Evolutionary conservation across 1,284 basidiomycete genomes (phyloP).

Genomic region (Puccinia polysora): DNA sequence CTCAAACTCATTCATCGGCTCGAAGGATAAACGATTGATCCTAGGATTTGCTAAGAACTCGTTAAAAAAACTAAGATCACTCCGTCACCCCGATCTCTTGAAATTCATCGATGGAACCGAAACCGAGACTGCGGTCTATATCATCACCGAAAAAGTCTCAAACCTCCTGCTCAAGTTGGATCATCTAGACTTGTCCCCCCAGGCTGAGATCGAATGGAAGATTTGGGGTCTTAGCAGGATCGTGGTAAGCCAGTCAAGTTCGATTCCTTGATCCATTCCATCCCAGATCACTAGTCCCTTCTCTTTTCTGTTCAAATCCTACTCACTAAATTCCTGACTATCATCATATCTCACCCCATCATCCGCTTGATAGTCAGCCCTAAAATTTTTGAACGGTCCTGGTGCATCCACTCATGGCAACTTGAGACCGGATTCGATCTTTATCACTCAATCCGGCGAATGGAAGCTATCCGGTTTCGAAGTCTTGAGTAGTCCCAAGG

Average conservation of each 20-base stretch:
- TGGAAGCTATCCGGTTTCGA: conserved; percentile 97
- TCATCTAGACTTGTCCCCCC: conserved; percentile 34
- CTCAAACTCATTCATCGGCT: conserved; percentile 56
- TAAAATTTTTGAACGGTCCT: conserved; percentile 84
- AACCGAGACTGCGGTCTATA: conserved; percentile 77
- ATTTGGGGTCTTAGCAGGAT: conserved; percentile 89
- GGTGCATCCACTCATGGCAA: conserved; percentile 74
- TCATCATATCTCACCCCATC: no score
- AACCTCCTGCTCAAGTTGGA: conserved; percentile 69
- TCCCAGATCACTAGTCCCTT: conserved; percentile 45
- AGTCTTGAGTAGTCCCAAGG: conserved; percentile 71
- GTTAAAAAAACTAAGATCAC: conserved; percentile 80
- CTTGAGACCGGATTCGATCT: conserved; percentile 71
- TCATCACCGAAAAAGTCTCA: conserved; percentile 87
- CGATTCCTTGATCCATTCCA: background rate
- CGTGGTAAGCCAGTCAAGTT: no score
- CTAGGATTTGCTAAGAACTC: conserved; percentile 83
- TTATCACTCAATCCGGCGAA: conserved; percentile 84
- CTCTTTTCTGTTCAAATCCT: no score
- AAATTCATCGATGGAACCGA: conserved; percentile 91
- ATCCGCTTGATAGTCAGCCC: conserved; percentile 68
- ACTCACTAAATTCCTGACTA: no score
- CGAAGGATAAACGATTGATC: conserved; percentile 57
- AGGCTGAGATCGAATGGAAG: conserved; percentile 70
- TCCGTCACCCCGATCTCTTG: conserved; percentile 89